phyloP scores from a whole-genome alignment of 2,329 filamentous ascomycete genomes.

The Amesomyces nigricolor region DNA sequence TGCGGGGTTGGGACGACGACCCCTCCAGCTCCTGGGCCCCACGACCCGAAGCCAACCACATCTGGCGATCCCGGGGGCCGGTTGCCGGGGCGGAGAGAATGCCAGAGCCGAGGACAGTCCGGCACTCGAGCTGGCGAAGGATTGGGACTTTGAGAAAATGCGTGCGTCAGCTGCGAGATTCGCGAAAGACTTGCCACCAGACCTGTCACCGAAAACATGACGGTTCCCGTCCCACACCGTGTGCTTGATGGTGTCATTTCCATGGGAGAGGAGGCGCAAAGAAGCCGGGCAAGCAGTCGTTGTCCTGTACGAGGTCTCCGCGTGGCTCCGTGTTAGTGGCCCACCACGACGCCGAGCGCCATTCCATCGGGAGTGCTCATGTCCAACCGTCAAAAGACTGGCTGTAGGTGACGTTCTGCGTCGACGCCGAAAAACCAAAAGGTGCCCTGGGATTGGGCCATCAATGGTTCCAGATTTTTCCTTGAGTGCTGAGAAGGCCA shows the following conservation, averaged over 20 bases:
- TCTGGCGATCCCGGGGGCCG: background rate
- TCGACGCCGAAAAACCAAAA: background rate
- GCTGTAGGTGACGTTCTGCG: conserved; percentile 7
- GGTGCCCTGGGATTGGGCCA: conserved; percentile 8
- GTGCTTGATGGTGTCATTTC: conserved; percentile 10
- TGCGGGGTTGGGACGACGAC: conserved; percentile 11
- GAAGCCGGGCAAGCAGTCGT: background rate
- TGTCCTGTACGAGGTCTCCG: conserved; percentile 8
- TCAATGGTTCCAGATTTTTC: conserved; percentile 22
- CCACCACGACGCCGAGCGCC: background rate
- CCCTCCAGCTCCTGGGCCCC: conserved; percentile 8
- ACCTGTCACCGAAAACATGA: too few relatives aligned
- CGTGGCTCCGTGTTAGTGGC: conserved; percentile 13
- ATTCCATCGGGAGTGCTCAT: background rate
- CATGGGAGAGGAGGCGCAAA: conserved; percentile 6
- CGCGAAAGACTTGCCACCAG: too few relatives aligned
- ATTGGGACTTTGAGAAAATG: background rate
- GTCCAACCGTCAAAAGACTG: conserved; percentile 3
- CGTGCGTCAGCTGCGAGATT: too few relatives aligned
- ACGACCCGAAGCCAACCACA: background rate
- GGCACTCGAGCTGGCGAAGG: too few relatives aligned
- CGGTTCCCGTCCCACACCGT: background rate
- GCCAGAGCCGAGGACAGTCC: background rate
- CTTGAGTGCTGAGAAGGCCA: conserved; percentile 12
- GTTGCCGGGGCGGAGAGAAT: background rate